Evolutionary conservation across 2,329 filamentous ascomycete species (phyloP).

Genomic region (Pseudofabraea citricarpa): DNA sequence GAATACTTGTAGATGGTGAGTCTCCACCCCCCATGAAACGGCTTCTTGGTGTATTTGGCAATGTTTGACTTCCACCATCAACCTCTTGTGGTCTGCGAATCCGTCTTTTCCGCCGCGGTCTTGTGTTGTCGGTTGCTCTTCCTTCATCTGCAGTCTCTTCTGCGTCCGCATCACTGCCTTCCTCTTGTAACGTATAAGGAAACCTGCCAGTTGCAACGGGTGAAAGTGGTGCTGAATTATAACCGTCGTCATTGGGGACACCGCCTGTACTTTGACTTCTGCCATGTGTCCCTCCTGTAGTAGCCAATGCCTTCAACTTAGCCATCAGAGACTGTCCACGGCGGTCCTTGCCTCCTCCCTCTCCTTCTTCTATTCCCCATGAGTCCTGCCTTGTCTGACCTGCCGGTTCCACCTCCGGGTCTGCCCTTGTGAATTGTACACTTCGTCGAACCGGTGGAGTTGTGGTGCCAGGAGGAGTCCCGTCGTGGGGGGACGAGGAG

Average conservation of each 20-base stretch:
- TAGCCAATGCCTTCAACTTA: slow-evolving; percentile 70
- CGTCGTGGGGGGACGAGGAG: slow-evolving; percentile 12
- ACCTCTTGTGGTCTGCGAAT: slow-evolving; percentile 52
- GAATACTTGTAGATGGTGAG: slow-evolving; percentile 19
- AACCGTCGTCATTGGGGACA: slow-evolving; percentile 27
- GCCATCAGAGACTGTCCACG: slow-evolving; percentile 67
- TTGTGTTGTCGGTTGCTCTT: slow-evolving; percentile 38
- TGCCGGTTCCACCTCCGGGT: slow-evolving; percentile 37
- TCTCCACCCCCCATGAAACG: slow-evolving; percentile 15
- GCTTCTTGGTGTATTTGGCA: slow-evolving; percentile 57
- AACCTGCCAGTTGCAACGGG: slow-evolving; percentile 45
- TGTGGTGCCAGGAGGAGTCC: slow-evolving; percentile 18
- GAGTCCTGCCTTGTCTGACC: slow-evolving; percentile 59
- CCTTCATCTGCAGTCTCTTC: slow-evolving; percentile 83
- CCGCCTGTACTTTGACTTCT: slow-evolving; percentile 34
- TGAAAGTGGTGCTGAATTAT: slow-evolving; percentile 39
- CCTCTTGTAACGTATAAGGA: slow-evolving; percentile 48
- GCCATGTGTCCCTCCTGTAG: slow-evolving; percentile 39
- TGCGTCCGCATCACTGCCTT: slow-evolving; percentile 67
- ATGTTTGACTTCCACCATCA: slow-evolving; percentile 51
- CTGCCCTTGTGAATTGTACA: slow-evolving; percentile 67
- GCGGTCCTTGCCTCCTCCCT: slow-evolving; percentile 52
- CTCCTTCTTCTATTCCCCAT: slow-evolving; percentile 52
- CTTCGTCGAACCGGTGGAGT: slow-evolving; percentile 48
- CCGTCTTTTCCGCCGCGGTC: slow-evolving; percentile 60